Percentiles rank a stretch among this genome's conserved stretches.
Conservation (phyloP, 352 stramenopile species). For the Hyaloperonospora brassicae region DNA sequence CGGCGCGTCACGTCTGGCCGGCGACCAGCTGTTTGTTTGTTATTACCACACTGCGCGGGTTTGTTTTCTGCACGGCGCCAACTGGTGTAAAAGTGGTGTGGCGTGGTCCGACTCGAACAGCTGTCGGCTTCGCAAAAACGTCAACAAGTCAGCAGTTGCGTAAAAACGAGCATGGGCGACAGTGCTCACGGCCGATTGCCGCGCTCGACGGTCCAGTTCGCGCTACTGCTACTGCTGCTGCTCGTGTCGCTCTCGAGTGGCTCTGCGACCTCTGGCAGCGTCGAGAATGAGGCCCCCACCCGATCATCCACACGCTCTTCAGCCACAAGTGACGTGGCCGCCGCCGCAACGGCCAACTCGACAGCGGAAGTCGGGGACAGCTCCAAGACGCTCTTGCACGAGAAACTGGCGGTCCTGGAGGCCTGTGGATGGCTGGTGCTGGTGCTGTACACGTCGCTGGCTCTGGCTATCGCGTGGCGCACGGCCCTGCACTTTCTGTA, state of each 20-base stretch:
- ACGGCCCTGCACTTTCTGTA: constrained; percentile 49
- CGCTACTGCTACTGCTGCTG: constrained; percentile 11
- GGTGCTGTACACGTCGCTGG: constrained; percentile 53
- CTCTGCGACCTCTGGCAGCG: constrained; percentile 8
- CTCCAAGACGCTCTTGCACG: constrained; percentile 12
- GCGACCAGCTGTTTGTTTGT: too few species aligned
- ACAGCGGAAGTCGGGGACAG: constrained; percentile 7
- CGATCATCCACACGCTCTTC: not conserved
- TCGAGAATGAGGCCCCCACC: not conserved
- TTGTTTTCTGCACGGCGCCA: too few species aligned
- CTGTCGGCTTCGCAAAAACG: not conserved
- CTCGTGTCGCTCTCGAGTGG: constrained; percentile 5
- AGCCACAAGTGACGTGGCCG: not conserved
- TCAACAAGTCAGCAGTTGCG: constrained; percentile 17
- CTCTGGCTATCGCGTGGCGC: constrained; percentile 55
- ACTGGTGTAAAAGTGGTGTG: constrained; percentile 13
- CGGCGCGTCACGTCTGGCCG: too few species aligned
- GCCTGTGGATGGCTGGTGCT: constrained; percentile 56
- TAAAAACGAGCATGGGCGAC: constrained; percentile 14
- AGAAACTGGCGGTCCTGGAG: constrained; percentile 38
- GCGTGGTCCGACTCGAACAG: constrained; percentile 6
- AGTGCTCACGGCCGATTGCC: constrained; percentile 7
- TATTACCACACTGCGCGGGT: too few species aligned
- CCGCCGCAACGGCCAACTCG: constrained; percentile 7
- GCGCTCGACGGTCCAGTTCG: not conserved